Evolutionary conservation across 257 asterid species (phyloP).

Genomic region (Solanum chmielewskii): DNA sequence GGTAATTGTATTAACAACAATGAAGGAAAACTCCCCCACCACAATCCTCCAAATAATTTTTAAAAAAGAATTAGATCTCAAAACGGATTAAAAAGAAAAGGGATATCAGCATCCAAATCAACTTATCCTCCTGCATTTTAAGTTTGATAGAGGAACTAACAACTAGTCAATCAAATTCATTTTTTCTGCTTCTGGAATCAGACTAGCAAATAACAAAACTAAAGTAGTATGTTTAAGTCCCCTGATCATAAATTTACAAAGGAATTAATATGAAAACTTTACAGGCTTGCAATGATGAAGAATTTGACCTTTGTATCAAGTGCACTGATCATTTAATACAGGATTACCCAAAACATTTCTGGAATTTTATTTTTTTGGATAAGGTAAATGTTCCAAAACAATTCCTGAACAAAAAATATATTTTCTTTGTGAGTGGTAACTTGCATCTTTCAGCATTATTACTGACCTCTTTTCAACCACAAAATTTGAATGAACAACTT

Average conservation of each 20-base stretch:
- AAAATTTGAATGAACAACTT: background rate
- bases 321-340: background rate
- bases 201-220: background rate
- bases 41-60: background rate
- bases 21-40: background rate
- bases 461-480: background rate
- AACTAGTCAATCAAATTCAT: background rate
- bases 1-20: background rate
- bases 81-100: background rate
- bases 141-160: background rate
- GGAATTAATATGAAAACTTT: background rate
- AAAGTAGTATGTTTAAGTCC: background rate
- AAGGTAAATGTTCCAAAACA: background rate
- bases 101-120: background rate
- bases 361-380: background rate
- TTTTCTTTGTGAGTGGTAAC: background rate
- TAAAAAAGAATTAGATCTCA: fast-evolving
- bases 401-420: background rate
- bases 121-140: background rate
- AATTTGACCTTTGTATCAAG: background rate
- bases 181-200: background rate
- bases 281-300: background rate
- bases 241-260: background rate
- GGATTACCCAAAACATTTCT: background rate
- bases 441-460: background rate